Evolutionary conservation across 2,329 filamentous ascomycete genomes (phyloP).

Genomic region (Chaetomium strumarium): DNA sequence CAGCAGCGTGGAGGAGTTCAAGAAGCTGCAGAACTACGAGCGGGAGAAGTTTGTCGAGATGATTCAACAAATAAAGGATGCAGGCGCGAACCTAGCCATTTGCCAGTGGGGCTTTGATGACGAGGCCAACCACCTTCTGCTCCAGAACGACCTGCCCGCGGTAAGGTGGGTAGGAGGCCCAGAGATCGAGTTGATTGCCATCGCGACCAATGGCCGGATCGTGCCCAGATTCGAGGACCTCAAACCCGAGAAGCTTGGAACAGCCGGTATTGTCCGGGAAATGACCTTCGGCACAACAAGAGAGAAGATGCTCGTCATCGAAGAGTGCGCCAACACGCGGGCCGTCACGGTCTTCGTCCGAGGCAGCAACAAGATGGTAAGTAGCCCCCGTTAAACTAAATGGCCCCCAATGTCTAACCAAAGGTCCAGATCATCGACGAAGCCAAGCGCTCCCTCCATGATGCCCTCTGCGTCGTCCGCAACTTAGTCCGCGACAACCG

Average conservation of each 20-base stretch:
- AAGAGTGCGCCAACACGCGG: conserved; percentile 96
- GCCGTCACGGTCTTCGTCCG: conserved; percentile 95
- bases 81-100: conserved; percentile 93
- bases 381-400: conserved; percentile 26
- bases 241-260: conserved; percentile 82
- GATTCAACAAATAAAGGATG: conserved; percentile 97
- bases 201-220: conserved; percentile 96
- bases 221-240: conserved; percentile 96
- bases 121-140: conserved; percentile 92
- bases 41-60: conserved; percentile 95
- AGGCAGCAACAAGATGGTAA: conserved; percentile 98
- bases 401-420: conserved; percentile 12
- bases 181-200: conserved; percentile 97
- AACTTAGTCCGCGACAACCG: conserved; percentile 95
- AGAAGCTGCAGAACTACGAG: conserved; percentile 94
- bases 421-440: conserved; percentile 86
- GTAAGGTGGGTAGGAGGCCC: conserved; percentile 97
- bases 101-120: conserved; percentile 99
- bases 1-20: conserved; percentile 94
- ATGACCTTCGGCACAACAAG: conserved; percentile 96
- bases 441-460: conserved; percentile 93
- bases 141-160: conserved; percentile 92
- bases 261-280: conserved; percentile 82
- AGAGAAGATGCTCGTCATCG: conserved; percentile 99
- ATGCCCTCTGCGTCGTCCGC: conserved; percentile 93